A percentile compares a stretch with the other conserved stretches of the same genome.
phyloP scores from a whole-genome alignment of 2,329 filamentous ascomycete genomes.

The Cyphellophora attinorum region DNA sequence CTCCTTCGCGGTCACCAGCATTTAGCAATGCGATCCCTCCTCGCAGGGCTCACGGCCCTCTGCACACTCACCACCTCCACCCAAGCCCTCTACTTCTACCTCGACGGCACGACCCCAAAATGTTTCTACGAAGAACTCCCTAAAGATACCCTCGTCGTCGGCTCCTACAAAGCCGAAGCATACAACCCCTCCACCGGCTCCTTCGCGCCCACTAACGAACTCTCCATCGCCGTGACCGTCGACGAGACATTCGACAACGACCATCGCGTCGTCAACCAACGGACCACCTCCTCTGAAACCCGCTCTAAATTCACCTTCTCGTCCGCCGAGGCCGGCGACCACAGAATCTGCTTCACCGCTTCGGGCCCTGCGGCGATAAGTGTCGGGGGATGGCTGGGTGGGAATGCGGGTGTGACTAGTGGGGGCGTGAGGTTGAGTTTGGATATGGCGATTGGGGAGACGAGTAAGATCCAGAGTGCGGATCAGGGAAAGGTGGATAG shows the following conservation, averaged over 20 bases:
- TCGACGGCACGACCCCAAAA: conserved; percentile 75
- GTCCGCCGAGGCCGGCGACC: conserved; percentile 86
- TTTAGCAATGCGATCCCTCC: conserved; percentile 11
- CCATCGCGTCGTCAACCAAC: conserved; percentile 67
- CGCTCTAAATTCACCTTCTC: conserved; percentile 90
- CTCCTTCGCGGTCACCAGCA: not conserved
- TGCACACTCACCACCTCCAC: conserved; percentile 44
- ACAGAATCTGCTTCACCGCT: conserved; percentile 89
- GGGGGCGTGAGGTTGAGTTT: conserved; percentile 75
- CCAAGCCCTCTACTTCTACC: conserved; percentile 89
- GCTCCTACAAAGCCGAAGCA: conserved; percentile 80
- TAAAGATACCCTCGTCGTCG: conserved; percentile 93
- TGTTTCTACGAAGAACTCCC: conserved; percentile 98
- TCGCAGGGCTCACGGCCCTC: conserved; percentile 7
- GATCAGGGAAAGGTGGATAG: conserved; percentile 91
- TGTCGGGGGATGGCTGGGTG: conserved; percentile 62
- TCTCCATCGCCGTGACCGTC: conserved; percentile 83
- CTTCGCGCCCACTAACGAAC: conserved; percentile 64
- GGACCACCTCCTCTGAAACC: conserved; percentile 63
- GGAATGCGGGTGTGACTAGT: conserved; percentile 55
- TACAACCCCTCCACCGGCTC: conserved; percentile 60
- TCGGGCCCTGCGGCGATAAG: conserved; percentile 60
- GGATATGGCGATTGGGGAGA: conserved; percentile 90
- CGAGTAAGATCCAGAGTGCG: conserved; percentile 81
- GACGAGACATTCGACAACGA: conserved; percentile 97